phyloP scores from a whole-genome alignment of 805 yeast species.

The Vanderwaltozyma verrucispora region DNA sequence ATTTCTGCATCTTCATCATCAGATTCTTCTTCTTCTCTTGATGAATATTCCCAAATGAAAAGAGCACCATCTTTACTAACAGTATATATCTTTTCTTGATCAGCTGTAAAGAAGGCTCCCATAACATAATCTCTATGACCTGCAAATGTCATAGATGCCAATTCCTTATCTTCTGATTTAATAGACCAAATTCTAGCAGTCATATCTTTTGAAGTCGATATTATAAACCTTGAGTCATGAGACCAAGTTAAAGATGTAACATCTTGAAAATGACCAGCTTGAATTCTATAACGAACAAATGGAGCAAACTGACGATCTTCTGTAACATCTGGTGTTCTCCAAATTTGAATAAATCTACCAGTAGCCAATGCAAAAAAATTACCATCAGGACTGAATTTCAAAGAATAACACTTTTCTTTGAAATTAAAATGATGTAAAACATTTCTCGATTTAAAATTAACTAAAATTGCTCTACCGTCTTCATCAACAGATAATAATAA shows the following conservation, averaged over 20 bases:
- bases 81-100: constrained; percentile 85
- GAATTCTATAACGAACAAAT: constrained; percentile 78
- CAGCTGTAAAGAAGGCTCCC: constrained; percentile 75
- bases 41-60: constrained; percentile 81
- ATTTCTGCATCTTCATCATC: constrained; percentile 34
- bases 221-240: constrained; percentile 74
- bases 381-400: constrained; percentile 86
- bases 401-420: constrained; percentile 61
- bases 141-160: constrained; percentile 74
- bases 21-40: constrained; percentile 38
- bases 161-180: constrained; percentile 48
- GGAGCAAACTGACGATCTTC: constrained; percentile 95
- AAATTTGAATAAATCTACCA: constrained; percentile 76
- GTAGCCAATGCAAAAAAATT: constrained; percentile 75
- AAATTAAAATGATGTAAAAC: constrained; percentile 93
- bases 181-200: constrained; percentile 80
- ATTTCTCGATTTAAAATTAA: constrained; percentile 70
- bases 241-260: constrained; percentile 80
- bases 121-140: constrained; percentile 90
- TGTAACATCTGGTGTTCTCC: constrained; percentile 77
- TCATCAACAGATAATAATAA: constrained; percentile 74
- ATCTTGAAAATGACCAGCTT: constrained; percentile 88
- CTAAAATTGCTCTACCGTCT: constrained; percentile 89
- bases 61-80: constrained; percentile 92
- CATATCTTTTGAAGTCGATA: constrained; percentile 83